Evolutionary conservation across 192 early-diverging fungal genomes (phyloP), one percentile per base, ranked within the genome.

Genomic region (Allomyces macrogynus): DNA sequence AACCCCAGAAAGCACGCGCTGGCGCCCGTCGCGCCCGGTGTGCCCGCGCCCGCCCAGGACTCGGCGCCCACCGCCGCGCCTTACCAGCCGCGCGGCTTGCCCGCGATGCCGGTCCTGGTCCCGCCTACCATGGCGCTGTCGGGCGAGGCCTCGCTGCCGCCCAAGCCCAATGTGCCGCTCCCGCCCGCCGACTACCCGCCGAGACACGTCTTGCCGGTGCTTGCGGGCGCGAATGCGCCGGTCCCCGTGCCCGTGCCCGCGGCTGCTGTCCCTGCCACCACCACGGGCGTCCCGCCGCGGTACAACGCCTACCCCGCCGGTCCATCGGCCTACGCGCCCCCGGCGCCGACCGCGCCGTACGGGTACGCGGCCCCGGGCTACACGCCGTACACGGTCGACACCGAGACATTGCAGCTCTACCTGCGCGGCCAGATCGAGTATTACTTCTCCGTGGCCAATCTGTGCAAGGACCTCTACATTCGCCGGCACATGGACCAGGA

Each of bases 371-470:
- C 69, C 24, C 71, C 77, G 4, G 32, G 75, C 4, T 72, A 74
- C 24, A 70, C 63, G 57, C 72, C 77, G 3, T 62, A 69, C n/a
- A 61, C 70, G 11, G 74, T 71, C 63, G 77, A 76, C 64, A 67
- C 68, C 49, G 69, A 66, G 32, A 72, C 75, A 4, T 43, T 81
- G 42, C 69, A 67, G 67, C 43, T 61, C 64, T 78, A 73, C 67
- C 72, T 81, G n/a, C n/a, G n/a, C n/a, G n/a, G n/a, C n/a, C n/a
- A n/a, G n/a, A n/a, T n/a, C n/a, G n/a, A n/a, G n/a, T n/a, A n/a
- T n/a, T n/a, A n/a, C n/a, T n/a, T n/a, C n/a, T n/a, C n/a, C n/a
- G n/a, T n/a, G n/a, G n/a, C n/a, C n/a, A n/a, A n/a, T n/a, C n/a
- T n/a, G n/a, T n/a, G n/a, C n/a, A n/a, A n/a, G n/a, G n/a, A n/a